A percentile compares a stretch with the other conserved stretches of the same genome.
These are phyloP conservation scores for Populus nigra DNA, from an alignment of 345 rosid species.

Conservation along the genomic window DNA sequence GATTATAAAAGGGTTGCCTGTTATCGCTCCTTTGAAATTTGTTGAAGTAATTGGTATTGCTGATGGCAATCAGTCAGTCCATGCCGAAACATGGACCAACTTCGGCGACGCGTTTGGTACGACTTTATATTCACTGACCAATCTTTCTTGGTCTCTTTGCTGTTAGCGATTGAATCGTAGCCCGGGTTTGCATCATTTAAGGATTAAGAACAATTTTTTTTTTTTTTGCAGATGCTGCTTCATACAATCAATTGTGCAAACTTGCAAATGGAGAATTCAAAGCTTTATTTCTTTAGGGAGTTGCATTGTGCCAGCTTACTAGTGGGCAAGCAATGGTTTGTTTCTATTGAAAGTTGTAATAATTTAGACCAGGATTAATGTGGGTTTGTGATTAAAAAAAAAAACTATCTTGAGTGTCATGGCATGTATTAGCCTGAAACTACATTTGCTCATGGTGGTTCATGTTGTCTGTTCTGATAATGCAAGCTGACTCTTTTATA, in stretches of 20 bases:
- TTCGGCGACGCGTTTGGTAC: conserved; percentile 6
- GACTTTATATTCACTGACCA: neutral
- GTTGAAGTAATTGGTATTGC: conserved; percentile 9
- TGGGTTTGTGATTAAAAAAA: too few relatives aligned
- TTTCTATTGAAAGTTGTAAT: neutral
- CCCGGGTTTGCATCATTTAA: neutral
- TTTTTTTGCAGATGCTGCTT: neutral
- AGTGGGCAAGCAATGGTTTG: neutral
- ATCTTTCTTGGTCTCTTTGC: neutral
- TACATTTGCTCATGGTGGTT: too few relatives aligned
- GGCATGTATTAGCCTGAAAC: too few relatives aligned
- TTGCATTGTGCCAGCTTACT: neutral
- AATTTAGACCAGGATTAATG: too few relatives aligned
- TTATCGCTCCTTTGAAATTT: neutral
- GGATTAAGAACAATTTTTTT: neutral
- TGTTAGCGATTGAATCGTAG: neutral
- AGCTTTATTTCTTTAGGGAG: neutral
- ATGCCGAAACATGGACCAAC: neutral
- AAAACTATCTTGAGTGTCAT: too few relatives aligned
- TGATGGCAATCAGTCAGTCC: neutral
- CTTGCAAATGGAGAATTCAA: conserved; percentile 9
- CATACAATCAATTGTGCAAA: conserved; percentile 1
- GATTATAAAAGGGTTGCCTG: neutral
- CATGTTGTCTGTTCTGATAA: too few relatives aligned
- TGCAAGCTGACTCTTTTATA: too few relatives aligned